Conservation (phyloP, 1,139 yeast species). For the Hansenula lynferdii region DNA sequence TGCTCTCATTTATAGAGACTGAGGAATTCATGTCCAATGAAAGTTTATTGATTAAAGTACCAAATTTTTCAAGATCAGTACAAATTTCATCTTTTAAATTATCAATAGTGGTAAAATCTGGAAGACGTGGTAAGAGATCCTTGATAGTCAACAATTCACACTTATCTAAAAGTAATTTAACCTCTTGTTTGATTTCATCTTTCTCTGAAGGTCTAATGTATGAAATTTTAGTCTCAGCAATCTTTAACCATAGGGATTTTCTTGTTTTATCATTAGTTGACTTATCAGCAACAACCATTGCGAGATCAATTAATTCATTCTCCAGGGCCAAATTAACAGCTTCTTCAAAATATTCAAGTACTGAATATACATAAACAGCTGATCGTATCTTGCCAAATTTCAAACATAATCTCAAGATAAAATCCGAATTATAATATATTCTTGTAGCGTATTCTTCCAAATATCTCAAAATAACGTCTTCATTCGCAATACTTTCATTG, state of each 20-base stretch:
- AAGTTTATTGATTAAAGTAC: conserved; percentile 55
- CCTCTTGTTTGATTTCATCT: conserved; percentile 21
- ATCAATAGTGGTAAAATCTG: conserved; percentile 78
- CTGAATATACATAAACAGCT: conserved; percentile 67
- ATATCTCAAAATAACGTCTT: conserved; percentile 42
- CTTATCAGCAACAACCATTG: conserved; percentile 50
- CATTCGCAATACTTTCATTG: conserved; percentile 36
- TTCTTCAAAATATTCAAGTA: conserved; percentile 67
- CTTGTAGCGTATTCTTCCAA: conserved; percentile 33
- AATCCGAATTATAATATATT: conserved; percentile 58
- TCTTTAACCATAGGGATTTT: conserved; percentile 70
- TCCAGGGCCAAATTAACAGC: conserved; percentile 74
- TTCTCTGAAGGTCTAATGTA: conserved; percentile 18
- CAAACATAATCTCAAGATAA: conserved; percentile 70
- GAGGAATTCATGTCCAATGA: conserved; percentile 78
- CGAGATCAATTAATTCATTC: conserved; percentile 57
- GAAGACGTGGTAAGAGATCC: conserved; percentile 79
- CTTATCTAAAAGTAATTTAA: conserved; percentile 39
- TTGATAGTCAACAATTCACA: conserved; percentile 66
- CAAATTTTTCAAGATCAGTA: conserved; percentile 68
- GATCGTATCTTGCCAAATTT: conserved; percentile 53
- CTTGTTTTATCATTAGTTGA: conserved; percentile 46
- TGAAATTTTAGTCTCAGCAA: conserved; percentile 55
- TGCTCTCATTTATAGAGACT: conserved; percentile 53
- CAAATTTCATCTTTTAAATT: conserved; percentile 83